Conservation (phyloP, 75 land plant species). For the Adiantum capillusveneris region DNA sequence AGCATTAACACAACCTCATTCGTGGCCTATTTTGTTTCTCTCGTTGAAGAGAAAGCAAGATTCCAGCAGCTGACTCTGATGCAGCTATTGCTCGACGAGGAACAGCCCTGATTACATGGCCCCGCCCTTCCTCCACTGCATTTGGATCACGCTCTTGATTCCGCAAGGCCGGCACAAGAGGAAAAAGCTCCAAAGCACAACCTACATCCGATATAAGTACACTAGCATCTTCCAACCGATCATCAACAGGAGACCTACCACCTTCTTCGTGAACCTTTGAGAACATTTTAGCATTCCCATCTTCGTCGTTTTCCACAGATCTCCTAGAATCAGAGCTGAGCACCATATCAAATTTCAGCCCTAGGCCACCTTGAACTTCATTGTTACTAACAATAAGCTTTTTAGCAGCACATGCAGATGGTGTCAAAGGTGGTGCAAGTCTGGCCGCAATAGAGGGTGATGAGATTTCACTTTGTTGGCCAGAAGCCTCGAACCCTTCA, state of each 20-base stretch:
- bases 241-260: not conserved
- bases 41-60: constrained; percentile 26
- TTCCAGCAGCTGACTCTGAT: constrained; percentile 29
- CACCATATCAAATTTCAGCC: no score
- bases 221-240: not conserved
- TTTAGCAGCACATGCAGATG: no score
- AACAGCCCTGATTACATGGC: constrained; percentile 26
- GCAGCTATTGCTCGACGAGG: constrained; percentile 26
- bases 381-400: no score
- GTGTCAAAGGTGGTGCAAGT: no score
- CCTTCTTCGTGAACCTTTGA: not conserved
- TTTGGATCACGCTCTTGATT: not conserved
- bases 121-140: not conserved
- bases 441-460: no score
- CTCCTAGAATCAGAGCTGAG: no score
- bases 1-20: no score
- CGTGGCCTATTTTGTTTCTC: constrained; percentile 15
- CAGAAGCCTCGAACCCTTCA: no score
- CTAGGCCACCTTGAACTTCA: no score
- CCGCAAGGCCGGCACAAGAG: not conserved
- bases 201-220: not conserved
- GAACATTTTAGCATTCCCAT: not conserved
- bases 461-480: no score
- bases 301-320: no score
- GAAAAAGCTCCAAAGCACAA: not conserved